phyloP scores from a whole-genome alignment of 441 rosid genomes.

The Jatropha multifida region DNA sequence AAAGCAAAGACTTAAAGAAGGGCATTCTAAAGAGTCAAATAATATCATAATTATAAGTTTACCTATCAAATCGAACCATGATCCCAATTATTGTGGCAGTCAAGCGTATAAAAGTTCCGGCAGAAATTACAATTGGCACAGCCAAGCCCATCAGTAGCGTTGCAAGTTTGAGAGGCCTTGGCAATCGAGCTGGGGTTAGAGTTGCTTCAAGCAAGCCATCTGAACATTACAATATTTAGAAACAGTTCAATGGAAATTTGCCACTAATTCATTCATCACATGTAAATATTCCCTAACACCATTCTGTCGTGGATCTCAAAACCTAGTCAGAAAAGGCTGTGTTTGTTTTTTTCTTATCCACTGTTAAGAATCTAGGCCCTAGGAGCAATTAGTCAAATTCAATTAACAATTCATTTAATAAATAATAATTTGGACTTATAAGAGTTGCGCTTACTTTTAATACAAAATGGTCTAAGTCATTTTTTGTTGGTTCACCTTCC shows the following conservation, averaged over 20 bases:
- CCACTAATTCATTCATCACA: background rate
- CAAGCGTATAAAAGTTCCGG: conserved; percentile 69
- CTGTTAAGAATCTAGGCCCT: too few species aligned
- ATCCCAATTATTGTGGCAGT: conserved; percentile 55
- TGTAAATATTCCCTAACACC: background rate
- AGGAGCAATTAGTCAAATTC: too few species aligned
- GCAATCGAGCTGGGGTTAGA: conserved; percentile 74
- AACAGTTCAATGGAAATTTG: background rate
- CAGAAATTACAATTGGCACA: conserved; percentile 67
- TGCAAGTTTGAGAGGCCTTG: conserved; percentile 93
- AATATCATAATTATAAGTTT: conserved; percentile 18
- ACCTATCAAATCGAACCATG: conserved; percentile 82
- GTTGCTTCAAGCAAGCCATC: conserved; percentile 97
- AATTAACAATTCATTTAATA: too few species aligned
- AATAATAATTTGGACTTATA: too few species aligned
- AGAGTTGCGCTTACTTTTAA: too few species aligned
- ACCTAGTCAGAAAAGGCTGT: background rate
- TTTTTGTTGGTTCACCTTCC: too few species aligned
- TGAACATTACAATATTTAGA: conserved; percentile 30
- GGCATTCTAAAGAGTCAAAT: background rate
- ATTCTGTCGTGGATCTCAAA: background rate
- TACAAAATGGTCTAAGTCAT: too few species aligned
- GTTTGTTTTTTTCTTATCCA: background rate
- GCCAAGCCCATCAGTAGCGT: conserved; percentile 74
- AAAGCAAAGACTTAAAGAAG: conserved; percentile 1